Evolutionary conservation across 352 stramenopile species (phyloP).

Genomic region (Elongisporangium prolatum): DNA sequence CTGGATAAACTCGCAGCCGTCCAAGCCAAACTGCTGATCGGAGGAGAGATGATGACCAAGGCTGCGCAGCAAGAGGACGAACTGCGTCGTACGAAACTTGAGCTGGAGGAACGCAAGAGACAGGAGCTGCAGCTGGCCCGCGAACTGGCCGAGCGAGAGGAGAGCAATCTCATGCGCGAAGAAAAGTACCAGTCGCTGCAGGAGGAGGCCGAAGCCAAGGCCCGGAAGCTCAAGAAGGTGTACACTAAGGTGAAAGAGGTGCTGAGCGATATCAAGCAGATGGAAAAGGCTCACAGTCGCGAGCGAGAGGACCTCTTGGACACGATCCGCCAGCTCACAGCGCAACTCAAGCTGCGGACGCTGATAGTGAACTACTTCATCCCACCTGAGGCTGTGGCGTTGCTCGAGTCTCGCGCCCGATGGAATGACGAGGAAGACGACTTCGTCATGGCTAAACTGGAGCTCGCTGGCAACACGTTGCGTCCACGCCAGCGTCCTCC

Average conservation of each 20-base stretch:
- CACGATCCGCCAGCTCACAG: constrained; percentile 94
- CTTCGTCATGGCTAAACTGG: constrained; percentile 63
- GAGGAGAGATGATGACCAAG: constrained; percentile 93
- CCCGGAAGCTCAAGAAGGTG: constrained; percentile 96
- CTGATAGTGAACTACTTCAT: constrained; percentile 93
- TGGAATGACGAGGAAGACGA: constrained; percentile 80
- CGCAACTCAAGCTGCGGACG: constrained; percentile 95
- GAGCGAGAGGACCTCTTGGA: constrained; percentile 94
- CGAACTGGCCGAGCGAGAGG: constrained; percentile 92
- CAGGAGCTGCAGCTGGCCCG: constrained; percentile 86
- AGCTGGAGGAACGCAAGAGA: constrained; percentile 88
- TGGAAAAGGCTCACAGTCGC: constrained; percentile 89
- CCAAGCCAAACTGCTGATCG: constrained; percentile 89
- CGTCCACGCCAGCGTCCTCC: constrained; percentile 54
- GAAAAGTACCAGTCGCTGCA: constrained; percentile 88
- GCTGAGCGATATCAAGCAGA: constrained; percentile 90
- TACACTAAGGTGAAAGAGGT: constrained; percentile 89
- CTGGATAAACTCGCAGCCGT: constrained; percentile 88
- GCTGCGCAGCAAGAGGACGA: constrained; percentile 94
- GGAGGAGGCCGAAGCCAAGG: constrained; percentile 94
- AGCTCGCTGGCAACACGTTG: constrained; percentile 70
- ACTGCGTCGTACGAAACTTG: constrained; percentile 89
- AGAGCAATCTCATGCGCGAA: constrained; percentile 91
- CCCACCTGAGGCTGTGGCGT: constrained; percentile 42
- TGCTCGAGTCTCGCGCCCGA: constrained; percentile 52